phyloP scores from a whole-genome alignment of 179 eudicot genomes.

The Beta corolliflora region DNA sequence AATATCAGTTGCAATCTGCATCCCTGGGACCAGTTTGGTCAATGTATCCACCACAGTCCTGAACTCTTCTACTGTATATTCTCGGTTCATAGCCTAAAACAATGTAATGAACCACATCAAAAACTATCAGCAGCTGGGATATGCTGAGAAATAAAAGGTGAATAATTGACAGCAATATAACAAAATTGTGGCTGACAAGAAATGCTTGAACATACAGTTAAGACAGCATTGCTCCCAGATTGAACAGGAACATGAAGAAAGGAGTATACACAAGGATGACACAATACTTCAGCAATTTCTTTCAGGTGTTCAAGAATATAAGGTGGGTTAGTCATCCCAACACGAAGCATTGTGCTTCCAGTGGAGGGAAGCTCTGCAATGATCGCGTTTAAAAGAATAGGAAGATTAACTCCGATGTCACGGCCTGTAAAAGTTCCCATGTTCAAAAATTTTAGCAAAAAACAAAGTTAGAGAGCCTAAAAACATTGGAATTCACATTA shows the following conservation, averaged over 20 bases:
- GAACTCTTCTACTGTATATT: conserved; percentile 87
- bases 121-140: conserved; percentile 14
- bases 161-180: neutral
- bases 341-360: conserved; percentile 96
- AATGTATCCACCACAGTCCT: conserved; percentile 85
- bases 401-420: conserved; percentile 96
- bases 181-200: neutral
- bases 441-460: conserved; percentile 6
- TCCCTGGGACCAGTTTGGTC: conserved; percentile 85
- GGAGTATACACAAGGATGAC: conserved; percentile 91
- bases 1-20: conserved; percentile 99
- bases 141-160: neutral
- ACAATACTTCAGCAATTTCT: conserved; percentile 80
- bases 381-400: conserved; percentile 75
- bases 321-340: conserved; percentile 99
- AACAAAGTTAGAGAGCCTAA: neutral
- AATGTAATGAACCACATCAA: conserved; percentile 4
- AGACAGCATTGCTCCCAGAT: conserved; percentile 84
- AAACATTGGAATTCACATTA: neutral
- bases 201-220: conserved; percentile 55
- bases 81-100: conserved; percentile 93
- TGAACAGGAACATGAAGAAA: conserved; percentile 99
- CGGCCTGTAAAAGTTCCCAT: conserved; percentile 64
- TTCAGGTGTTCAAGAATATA: conserved; percentile 96
- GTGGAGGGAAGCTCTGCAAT: conserved; percentile 76